Conservation (phyloP, 371 early-diverging fungal genomes). For the Mucor lusitanicus region DNA sequence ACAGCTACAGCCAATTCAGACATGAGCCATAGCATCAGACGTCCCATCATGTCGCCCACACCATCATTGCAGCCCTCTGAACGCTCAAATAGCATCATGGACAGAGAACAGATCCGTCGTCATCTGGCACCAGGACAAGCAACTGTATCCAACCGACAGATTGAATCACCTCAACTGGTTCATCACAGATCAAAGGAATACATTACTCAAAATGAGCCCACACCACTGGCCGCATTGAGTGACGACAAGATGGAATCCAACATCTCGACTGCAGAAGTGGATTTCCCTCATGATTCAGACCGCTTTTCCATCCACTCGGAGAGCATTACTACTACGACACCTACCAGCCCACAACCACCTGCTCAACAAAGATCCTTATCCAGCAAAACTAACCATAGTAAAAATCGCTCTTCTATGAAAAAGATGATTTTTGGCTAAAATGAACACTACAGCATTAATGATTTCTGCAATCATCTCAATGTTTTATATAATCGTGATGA, state of each 20-base stretch:
- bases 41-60: neutral
- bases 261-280: conserved; percentile 1
- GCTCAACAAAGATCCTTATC: neutral
- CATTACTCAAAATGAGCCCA: neutral
- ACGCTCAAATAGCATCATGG: conserved; percentile 8
- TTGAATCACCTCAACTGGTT: neutral
- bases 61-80: conserved; percentile 5
- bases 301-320: conserved; percentile 24
- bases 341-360: neutral
- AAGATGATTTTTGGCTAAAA: conserved; percentile 7
- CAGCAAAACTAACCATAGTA: neutral
- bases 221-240: neutral
- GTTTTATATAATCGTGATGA: neutral
- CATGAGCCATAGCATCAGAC: neutral
- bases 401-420: conserved; percentile 9
- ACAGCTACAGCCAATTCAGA: neutral
- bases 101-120: conserved; percentile 22
- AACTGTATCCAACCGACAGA: neutral
- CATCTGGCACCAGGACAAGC: conserved; percentile 28
- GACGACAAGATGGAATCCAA: neutral
- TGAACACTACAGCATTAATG: neutral
- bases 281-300: conserved; percentile 30
- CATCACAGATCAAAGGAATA: conserved; percentile 2
- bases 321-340: neutral
- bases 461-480: neutral